phyloP scores from a whole-genome alignment of 1,284 basidiomycete genomes.

The Trametes hirsuta region DNA sequence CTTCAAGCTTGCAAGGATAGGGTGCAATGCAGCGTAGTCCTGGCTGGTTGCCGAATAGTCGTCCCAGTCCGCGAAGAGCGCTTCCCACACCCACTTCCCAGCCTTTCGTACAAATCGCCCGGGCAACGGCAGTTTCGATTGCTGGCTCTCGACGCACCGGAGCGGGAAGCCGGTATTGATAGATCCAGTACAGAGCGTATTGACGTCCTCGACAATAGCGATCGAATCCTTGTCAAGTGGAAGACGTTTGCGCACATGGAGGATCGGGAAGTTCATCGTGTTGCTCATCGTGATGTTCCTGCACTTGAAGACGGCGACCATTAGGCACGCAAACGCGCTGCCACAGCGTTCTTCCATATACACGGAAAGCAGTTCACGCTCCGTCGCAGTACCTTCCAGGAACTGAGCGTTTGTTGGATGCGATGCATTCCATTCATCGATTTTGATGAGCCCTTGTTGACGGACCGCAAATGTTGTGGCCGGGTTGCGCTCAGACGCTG shows the following conservation, averaged over 20 bases:
- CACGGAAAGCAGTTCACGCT: not conserved
- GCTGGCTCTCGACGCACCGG: not conserved
- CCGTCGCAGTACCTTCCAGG: not conserved
- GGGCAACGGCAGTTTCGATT: not conserved
- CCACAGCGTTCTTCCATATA: not conserved
- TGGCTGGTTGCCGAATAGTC: slow-evolving; percentile 1
- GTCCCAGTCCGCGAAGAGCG: slow-evolving; percentile 2
- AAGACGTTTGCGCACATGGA: not conserved
- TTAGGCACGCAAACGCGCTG: not conserved
- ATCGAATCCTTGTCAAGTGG: not conserved
- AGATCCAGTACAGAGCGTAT: not conserved
- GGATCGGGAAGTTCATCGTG: not conserved
- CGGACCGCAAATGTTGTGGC: not conserved
- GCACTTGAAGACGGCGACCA: not conserved
- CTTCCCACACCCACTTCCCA: slow-evolving; percentile 2
- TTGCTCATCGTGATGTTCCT: not conserved
- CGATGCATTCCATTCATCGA: not conserved
- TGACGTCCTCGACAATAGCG: not conserved
- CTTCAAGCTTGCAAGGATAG: not conserved
- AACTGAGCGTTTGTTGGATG: not conserved
- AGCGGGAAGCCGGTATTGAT: not conserved
- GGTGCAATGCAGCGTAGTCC: not conserved
- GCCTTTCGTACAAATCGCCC: not conserved
- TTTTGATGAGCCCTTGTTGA: not conserved
- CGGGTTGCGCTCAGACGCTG: not conserved